Evolutionary conservation across 2,329 filamentous ascomycete species (phyloP), one percentile per base, ranked within the genome.

Genomic region (Nemania abortiva): DNA sequence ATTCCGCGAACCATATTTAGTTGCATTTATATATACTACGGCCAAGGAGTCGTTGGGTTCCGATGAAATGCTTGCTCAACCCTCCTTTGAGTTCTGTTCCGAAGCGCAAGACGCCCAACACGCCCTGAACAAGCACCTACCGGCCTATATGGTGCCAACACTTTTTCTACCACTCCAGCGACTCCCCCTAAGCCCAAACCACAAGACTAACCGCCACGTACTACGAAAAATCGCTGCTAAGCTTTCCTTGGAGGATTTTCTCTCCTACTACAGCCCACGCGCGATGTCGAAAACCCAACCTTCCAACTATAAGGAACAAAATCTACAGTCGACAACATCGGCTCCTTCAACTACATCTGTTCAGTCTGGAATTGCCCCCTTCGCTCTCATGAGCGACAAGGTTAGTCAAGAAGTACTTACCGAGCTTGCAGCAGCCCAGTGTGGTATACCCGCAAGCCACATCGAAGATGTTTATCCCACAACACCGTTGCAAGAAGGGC

Each of bases 101-200:
- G n/a, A 55, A 18, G 56, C 57, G 6, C 64, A 64, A 9, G 18
- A 13, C 13, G 9, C 55, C 7, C 10, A 65, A 22, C 6, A 9
- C 5, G n/a, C 7, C 24, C 45, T 67, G 2, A 52, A 49, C 6
- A 31, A 59, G 27, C 59, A 3, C 0, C 45, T 68, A 29, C 66
- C 66, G 20, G 6, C 10, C 34, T 65, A 68, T 31, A 68, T 68
- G 66, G 56, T 68, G 1, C 66, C 66, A 10, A 63, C 49, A 18
- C 18, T 68, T 1, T 65, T 47, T n/a, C 31, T 69, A 2, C 57
- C 62, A 3, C 24, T 69, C 6, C 56, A 52, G 7, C 39, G 34
- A 11, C 13, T 69, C 13, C 66, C 62, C 2, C 29, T 60, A 1
- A 63, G 3, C 15, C 10, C 15, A 3, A 54, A 31, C 18, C 24